These are phyloP conservation scores for Salix brachista DNA, from an alignment of 345 rosid species.

Conservation along the genomic window DNA sequence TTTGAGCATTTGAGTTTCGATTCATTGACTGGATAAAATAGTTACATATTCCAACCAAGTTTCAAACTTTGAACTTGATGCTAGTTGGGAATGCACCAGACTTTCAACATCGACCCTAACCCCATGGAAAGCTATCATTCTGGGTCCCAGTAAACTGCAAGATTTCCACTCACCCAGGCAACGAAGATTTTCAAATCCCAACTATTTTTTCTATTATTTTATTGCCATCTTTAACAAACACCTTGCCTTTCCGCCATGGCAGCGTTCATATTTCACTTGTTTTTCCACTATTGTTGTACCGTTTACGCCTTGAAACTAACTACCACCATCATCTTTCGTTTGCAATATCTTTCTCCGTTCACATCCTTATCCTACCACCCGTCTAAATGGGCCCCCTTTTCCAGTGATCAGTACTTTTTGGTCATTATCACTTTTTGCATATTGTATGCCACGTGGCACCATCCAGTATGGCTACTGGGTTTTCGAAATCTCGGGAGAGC, in stretches of 20 bases:
- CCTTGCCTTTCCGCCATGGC: background rate
- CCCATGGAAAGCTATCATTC: constrained; percentile 6
- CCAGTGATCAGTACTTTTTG: background rate
- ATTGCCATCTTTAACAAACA: background rate
- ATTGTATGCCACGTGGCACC: constrained; percentile 11
- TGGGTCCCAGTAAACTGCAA: constrained; percentile 13
- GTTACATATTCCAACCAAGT: background rate
- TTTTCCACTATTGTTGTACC: background rate
- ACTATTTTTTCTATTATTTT: background rate
- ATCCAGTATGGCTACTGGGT: background rate
- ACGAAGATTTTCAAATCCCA: background rate
- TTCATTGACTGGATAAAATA: background rate
- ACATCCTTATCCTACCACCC: background rate
- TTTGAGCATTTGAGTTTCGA: background rate
- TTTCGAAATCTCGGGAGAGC: no score
- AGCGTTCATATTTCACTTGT: background rate
- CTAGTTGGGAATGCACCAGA: constrained; percentile 1
- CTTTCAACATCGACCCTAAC: background rate
- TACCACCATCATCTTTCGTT: background rate
- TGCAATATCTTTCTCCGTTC: background rate
- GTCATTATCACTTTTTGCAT: no score
- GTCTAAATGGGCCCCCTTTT: background rate
- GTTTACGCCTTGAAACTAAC: background rate
- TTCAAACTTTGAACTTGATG: background rate
- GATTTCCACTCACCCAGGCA: constrained; percentile 15